Percentiles rank a stretch among this genome's conserved stretches.
Evolutionary conservation across 2,329 filamentous ascomycete species (phyloP).

Genomic region (Colletotrichum brevisporum): DNA sequence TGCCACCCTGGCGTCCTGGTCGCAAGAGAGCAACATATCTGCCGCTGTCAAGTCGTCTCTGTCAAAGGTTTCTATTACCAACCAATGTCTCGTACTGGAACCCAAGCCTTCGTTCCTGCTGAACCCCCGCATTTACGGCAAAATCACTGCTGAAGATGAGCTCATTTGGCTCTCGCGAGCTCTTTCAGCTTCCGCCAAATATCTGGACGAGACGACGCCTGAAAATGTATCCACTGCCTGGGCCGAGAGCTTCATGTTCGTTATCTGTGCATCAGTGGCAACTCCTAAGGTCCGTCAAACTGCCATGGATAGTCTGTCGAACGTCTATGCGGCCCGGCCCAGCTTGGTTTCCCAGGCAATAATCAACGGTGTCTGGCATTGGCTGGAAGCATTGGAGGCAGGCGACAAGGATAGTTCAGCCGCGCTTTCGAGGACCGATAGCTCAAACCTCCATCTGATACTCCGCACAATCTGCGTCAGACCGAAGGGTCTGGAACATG

Average conservation of each 20-base stretch:
- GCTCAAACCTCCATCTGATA: constrained; percentile 72
- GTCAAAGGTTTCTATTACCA: constrained; percentile 72
- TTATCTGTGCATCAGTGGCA: constrained; percentile 75
- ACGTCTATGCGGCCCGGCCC: constrained; percentile 74
- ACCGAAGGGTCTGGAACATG: constrained; percentile 64
- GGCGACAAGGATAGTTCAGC: constrained; percentile 86
- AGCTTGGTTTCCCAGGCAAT: constrained; percentile 73
- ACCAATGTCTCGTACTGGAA: constrained; percentile 77
- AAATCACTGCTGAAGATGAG: constrained; percentile 81
- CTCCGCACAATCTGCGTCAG: constrained; percentile 75
- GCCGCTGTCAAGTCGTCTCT: constrained; percentile 60
- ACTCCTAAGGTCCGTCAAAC: constrained; percentile 75
- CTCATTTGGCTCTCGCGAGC: constrained; percentile 82
- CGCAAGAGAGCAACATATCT: constrained; percentile 69
- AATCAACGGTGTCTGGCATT: constrained; percentile 83
- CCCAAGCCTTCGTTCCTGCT: constrained; percentile 91
- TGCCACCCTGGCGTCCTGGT: constrained; percentile 71
- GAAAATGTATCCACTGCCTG: constrained; percentile 75
- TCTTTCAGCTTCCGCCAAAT: constrained; percentile 72
- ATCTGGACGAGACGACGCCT: constrained; percentile 63
- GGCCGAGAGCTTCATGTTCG: constrained; percentile 88
- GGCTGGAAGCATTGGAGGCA: constrained; percentile 76
- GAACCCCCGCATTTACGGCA: constrained; percentile 87
- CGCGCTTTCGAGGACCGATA: constrained; percentile 74
- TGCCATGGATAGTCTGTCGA: constrained; percentile 72